Evolutionary conservation across 2,329 filamentous ascomycete genomes (phyloP), one percentile per base, ranked within the genome.

Genomic region (Aspergillus persii): DNA sequence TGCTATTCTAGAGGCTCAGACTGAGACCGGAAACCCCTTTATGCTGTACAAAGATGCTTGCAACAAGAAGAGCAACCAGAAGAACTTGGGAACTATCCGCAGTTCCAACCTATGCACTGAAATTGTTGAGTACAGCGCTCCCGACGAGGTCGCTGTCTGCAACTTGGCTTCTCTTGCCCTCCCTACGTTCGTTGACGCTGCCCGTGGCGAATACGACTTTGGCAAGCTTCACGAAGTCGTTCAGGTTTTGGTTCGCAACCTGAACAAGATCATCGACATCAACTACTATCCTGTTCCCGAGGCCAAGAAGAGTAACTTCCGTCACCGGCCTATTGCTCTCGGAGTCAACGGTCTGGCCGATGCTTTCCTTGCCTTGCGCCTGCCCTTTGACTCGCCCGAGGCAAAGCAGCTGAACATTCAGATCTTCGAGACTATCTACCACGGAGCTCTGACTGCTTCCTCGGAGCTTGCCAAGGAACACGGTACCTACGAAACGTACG

Each of bases 31-130:
- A 69, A 98, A 96, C 80, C 95, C 95, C 52, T 99, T 96, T 81
- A 99, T 99, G 92, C 88, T 98, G 61, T 99, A 99, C 88, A 99
- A 99, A 85, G 95, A 99, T 80, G 86, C 89, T 72, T 94, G 90
- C 87, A 99, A 99, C 86, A 88, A 88, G 77, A 99, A 99, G 89
- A 97, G 93, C 84, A 99, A 99, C 86, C 95, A 99, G 83, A 98
- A 99, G 89, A 99, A 99, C 80, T 85, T 99, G 33, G 95, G 95
- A 66, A 97, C 93, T 63, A 99, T 99, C 71, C 92, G 92, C 78
- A 97, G 92, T 84, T 99, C 95, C 73, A 99, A 99, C 79, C 84
- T 99, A 52, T 99, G 95, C 87, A 98, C 94, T 53, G 95, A 99
- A 80, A 99, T 99, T 70, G 86, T 99, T 66, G 95, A 99, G 82